phyloP scores from a whole-genome alignment of 305 asterid genomes.

The Solanum aculeatissimum region DNA sequence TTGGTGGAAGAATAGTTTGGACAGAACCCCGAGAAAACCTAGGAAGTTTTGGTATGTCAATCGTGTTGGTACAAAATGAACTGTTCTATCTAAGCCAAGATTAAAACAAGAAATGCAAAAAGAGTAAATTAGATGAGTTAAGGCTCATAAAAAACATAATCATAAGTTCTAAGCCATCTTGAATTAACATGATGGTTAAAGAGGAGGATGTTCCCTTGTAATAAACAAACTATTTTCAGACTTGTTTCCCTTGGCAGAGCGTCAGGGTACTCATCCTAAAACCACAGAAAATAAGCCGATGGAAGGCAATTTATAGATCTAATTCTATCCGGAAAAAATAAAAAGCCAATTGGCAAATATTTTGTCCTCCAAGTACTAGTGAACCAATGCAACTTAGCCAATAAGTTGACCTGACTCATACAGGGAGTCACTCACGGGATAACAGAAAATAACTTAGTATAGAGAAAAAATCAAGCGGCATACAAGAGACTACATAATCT shows the following conservation, averaged over 20 bases:
- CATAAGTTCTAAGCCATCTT: background rate
- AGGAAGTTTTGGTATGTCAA: background rate
- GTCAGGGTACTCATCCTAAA: background rate
- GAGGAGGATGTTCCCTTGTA: background rate
- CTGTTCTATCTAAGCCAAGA: background rate
- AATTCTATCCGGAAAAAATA: background rate
- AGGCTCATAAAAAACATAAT: background rate
- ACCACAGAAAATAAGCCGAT: background rate
- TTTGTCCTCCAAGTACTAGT: background rate
- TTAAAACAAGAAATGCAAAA: background rate
- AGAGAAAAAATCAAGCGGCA: background rate
- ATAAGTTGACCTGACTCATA: background rate
- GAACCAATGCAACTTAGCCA: background rate
- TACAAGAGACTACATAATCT: conserved; percentile 2
- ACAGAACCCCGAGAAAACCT: conserved; percentile 92
- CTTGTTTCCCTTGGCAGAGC: background rate
- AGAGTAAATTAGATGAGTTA: background rate
- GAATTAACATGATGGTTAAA: background rate
- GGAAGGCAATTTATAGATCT: background rate
- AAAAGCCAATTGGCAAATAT: background rate
- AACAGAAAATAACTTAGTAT: background rate
- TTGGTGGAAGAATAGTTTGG: conserved; percentile 83
- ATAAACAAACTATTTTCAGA: background rate
- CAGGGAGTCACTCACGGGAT: background rate
- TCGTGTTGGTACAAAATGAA: background rate